Conservation (phyloP, 768 basidiomycete genomes). For the Favolaschia claudopus region DNA sequence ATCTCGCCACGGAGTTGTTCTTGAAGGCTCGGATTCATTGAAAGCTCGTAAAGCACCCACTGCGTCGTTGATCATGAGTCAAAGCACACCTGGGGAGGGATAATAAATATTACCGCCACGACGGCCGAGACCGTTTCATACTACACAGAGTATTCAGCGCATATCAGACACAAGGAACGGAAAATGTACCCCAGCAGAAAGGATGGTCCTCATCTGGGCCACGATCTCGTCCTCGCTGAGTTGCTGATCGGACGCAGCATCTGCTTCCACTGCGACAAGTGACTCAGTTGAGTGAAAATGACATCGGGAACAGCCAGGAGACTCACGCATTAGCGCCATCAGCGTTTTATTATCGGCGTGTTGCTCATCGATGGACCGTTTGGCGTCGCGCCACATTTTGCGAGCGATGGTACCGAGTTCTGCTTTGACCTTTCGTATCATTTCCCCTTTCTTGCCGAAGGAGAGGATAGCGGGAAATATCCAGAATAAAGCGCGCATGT, state of each 20-base stretch:
- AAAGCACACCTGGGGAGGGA: not conserved
- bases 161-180: constrained; percentile 11
- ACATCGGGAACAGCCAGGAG: not conserved
- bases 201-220: constrained; percentile 68
- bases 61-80: constrained; percentile 31
- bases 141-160: not conserved
- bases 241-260: constrained; percentile 45
- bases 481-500: constrained; percentile 72
- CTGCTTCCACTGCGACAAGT: constrained; percentile 45
- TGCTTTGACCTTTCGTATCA: constrained; percentile 61
- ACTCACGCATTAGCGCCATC: constrained; percentile 63
- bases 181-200: constrained; percentile 59
- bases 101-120: constrained; percentile 43
- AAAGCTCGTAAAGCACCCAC: constrained; percentile 75
- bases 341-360: constrained; percentile 49
- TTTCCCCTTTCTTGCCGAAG: constrained; percentile 64
- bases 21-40: constrained; percentile 59
- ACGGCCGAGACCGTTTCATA: constrained; percentile 59
- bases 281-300: not conserved
- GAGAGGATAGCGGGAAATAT: constrained; percentile 61
- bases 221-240: constrained; percentile 60
- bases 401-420: constrained; percentile 61
- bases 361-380: constrained; percentile 48
- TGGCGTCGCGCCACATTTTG: constrained; percentile 63
- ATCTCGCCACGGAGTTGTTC: constrained; percentile 64